phyloP scores from a whole-genome alignment of 306 rosid species.

The Vigna unguiculata region DNA sequence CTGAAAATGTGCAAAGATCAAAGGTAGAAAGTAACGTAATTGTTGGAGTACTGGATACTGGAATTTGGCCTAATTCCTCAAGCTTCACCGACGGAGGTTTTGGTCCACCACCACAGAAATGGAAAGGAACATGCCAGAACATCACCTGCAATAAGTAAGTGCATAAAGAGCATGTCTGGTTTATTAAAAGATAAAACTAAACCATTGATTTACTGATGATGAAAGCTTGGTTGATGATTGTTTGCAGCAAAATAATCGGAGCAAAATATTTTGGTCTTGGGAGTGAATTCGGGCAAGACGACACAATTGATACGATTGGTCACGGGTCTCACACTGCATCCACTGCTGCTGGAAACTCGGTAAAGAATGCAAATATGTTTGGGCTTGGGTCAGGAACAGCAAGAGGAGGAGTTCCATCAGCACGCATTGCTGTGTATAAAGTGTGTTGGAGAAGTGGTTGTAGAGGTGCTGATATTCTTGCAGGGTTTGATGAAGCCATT shows the following conservation, averaged over 20 bases:
- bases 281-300: neutral
- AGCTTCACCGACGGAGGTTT: neutral
- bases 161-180: too few relatives aligned
- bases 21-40: neutral
- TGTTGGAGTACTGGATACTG: slow-evolving; percentile 41
- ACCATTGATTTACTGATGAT: too few relatives aligned
- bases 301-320: slow-evolving; percentile 46
- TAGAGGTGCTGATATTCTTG: slow-evolving; percentile 15
- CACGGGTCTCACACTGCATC: slow-evolving; percentile 66
- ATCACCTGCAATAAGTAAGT: slow-evolving; percentile 47
- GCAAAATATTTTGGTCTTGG: slow-evolving; percentile 44
- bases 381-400: slow-evolving; percentile 41
- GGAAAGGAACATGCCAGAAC: slow-evolving; percentile 48
- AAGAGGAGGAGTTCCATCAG: slow-evolving; percentile 38
- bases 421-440: slow-evolving; percentile 37
- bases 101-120: slow-evolving; percentile 13
- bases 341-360: slow-evolving; percentile 49
- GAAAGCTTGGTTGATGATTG: neutral
- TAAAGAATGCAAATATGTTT: slow-evolving; percentile 21
- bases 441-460: slow-evolving; percentile 29
- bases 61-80: slow-evolving; percentile 48
- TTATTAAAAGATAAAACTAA: too few relatives aligned
- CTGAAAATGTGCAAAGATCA: neutral
- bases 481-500: neutral
- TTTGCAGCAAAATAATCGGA: slow-evolving; percentile 56